Conservation (phyloP, 257 asterid species). For the Anisodus tanguticus region DNA sequence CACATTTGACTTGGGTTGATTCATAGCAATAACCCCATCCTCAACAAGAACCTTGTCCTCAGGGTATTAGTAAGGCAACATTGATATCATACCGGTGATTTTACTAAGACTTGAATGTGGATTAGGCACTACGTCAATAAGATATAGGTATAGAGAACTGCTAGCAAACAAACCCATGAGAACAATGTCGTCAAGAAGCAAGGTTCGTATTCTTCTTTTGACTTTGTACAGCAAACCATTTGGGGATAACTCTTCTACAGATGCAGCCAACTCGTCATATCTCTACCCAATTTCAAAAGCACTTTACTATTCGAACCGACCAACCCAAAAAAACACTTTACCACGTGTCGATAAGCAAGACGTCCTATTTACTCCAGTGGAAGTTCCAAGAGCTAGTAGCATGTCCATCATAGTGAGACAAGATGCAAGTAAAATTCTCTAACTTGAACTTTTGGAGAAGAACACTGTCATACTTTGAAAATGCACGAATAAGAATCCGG, state of each 20-base stretch:
- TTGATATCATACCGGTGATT: not conserved
- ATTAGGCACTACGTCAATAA: not conserved
- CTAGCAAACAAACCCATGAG: not conserved
- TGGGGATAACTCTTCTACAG: not conserved
- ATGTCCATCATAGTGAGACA: not conserved
- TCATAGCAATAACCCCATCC: not conserved
- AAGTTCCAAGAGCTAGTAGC: not conserved
- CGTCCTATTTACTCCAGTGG: not conserved
- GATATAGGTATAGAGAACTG: not conserved
- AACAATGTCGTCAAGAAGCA: not conserved
- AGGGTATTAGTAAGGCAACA: not conserved
- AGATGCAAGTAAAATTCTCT: no score
- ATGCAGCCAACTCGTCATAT: not conserved
- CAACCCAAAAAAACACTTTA: conserved; percentile 1
- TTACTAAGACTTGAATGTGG: not conserved
- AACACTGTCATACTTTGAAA: conserved; percentile 39
- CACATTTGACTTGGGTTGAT: conserved; percentile 1
- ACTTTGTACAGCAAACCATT: not conserved
- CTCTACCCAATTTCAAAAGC: not conserved
- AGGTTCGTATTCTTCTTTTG: not conserved
- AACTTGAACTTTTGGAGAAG: no score
- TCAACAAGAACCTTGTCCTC: not conserved
- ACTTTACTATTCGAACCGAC: not conserved
- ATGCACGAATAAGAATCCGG: conserved; percentile 68
- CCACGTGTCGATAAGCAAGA: not conserved